A percentile compares a stretch with the other conserved stretches of the same genome.
These are phyloP conservation scores for Chrysosporium keratinophilum DNA, from an alignment of 2,329 filamentous ascomycete species.

Conservation along the genomic window DNA sequence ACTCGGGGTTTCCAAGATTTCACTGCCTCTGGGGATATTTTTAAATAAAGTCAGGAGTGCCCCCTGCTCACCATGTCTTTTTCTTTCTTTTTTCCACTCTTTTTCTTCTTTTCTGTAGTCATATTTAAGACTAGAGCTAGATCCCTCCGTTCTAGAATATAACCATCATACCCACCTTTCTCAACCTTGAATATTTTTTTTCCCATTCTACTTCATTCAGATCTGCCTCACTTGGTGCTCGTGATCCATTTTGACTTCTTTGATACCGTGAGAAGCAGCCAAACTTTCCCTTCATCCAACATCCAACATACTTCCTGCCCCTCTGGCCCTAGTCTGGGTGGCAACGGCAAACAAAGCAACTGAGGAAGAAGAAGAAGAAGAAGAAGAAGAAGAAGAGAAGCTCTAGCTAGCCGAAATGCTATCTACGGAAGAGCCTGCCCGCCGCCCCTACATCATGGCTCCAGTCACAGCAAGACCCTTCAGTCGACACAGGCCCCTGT, in stretches of 20 bases:
- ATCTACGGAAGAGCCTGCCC: slow-evolving; percentile 28
- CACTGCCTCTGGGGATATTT: background rate
- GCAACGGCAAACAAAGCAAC: background rate
- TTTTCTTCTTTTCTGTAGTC: background rate
- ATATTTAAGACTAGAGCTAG: background rate
- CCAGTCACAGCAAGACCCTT: background rate
- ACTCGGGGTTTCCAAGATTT: slow-evolving; percentile 4
- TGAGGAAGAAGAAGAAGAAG: background rate
- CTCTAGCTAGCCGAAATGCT: slow-evolving; percentile 27
- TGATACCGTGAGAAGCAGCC: too few species aligned
- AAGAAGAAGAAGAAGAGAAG: background rate
- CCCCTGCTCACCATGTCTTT: background rate
- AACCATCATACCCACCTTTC: background rate
- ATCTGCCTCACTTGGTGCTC: background rate
- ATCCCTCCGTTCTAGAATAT: slow-evolving; percentile 6
- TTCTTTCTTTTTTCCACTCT: background rate
- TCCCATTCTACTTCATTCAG: background rate
- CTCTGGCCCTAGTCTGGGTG: background rate
- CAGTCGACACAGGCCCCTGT: background rate
- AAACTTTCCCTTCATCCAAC: background rate
- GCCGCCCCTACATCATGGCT: slow-evolving; percentile 12
- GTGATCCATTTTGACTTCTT: too few species aligned
- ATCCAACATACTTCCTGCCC: background rate
- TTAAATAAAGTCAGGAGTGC: background rate
- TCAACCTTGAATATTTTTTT: background rate